Conservation (phyloP, 495 filamentous ascomycete species). For the Aspergillus heteromorphus region DNA sequence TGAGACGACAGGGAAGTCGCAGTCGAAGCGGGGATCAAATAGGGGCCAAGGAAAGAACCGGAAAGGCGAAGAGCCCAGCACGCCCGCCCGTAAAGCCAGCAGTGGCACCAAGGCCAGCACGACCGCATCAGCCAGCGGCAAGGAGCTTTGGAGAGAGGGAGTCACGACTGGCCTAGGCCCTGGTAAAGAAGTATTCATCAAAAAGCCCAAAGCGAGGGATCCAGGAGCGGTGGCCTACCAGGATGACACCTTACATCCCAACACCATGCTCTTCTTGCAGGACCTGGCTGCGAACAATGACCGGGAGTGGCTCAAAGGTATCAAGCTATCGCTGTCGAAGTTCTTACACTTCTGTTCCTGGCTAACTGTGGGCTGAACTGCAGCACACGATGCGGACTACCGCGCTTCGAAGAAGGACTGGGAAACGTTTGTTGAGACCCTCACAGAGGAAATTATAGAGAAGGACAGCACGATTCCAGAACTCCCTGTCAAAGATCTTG, state of each 20-base stretch:
- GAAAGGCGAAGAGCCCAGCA: slow-evolving; percentile 12
- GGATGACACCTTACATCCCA: slow-evolving; percentile 68
- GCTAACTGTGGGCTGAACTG: slow-evolving; percentile 6
- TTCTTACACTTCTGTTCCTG: neutral
- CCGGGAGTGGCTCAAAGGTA: slow-evolving; percentile 76
- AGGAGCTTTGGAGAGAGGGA: slow-evolving; percentile 55
- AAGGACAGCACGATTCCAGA: slow-evolving; percentile 76
- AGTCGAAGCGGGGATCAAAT: slow-evolving; percentile 9
- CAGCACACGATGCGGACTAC: slow-evolving; percentile 72
- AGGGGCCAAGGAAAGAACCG: neutral
- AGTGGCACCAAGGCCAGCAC: slow-evolving; percentile 5
- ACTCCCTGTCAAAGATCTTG: slow-evolving; percentile 73
- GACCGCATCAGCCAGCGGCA: slow-evolving; percentile 25
- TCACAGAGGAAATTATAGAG: slow-evolving; percentile 64
- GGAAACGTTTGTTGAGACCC: slow-evolving; percentile 62
- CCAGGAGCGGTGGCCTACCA: slow-evolving; percentile 61
- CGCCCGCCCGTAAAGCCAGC: slow-evolving; percentile 6
- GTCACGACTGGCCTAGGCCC: slow-evolving; percentile 53
- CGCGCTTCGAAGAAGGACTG: slow-evolving; percentile 72
- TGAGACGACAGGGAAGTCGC: slow-evolving; percentile 24
- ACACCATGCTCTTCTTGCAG: slow-evolving; percentile 71
- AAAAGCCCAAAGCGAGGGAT: slow-evolving; percentile 63
- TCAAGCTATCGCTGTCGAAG: neutral
- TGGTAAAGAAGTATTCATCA: slow-evolving; percentile 61
- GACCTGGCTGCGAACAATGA: slow-evolving; percentile 77